Percentiles rank a stretch among this genome's conserved stretches.
phyloP scores from a whole-genome alignment of 2,329 filamentous ascomycete genomes.

The Microdochium paspali region DNA sequence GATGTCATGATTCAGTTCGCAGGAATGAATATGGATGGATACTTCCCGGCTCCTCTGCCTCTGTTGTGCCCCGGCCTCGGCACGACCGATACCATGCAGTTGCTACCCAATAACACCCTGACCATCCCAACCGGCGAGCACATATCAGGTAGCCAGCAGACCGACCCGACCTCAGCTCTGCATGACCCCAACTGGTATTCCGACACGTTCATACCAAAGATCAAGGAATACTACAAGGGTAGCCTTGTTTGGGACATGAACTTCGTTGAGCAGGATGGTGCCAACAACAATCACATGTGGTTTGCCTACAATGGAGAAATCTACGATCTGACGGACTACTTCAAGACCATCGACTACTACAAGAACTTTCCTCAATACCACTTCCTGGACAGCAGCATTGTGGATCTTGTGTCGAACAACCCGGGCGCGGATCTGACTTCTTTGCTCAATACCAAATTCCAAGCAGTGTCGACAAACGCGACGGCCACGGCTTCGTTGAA shows the following conservation, averaged over 20 bases:
- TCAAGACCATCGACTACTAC: slow-evolving; percentile 57
- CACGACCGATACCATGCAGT: slow-evolving; percentile 39
- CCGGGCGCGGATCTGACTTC: slow-evolving; percentile 71
- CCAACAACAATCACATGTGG: slow-evolving; percentile 64
- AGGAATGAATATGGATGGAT: slow-evolving; percentile 71
- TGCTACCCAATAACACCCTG: slow-evolving; percentile 58
- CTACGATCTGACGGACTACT: slow-evolving; percentile 91
- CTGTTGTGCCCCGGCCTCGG: slow-evolving; percentile 68
- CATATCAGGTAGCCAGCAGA: slow-evolving; percentile 53
- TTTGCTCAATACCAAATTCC: slow-evolving; percentile 48
- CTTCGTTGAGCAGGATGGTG: slow-evolving; percentile 55
- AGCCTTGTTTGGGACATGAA: slow-evolving; percentile 63
- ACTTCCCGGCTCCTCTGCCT: slow-evolving; percentile 72
- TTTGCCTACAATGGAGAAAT: slow-evolving; percentile 66
- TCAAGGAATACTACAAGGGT: slow-evolving; percentile 81
- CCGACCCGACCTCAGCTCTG: slow-evolving; percentile 48
- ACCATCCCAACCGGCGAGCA: slow-evolving; percentile 51
- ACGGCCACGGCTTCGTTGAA: slow-evolving; percentile 38
- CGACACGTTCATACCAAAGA: slow-evolving; percentile 62
- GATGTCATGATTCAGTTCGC: slow-evolving; percentile 68
- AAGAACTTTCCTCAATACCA: slow-evolving; percentile 48
- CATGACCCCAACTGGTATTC: slow-evolving; percentile 67
- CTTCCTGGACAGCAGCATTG: slow-evolving; percentile 64
- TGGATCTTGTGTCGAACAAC: slow-evolving; percentile 61
- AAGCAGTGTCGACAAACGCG: slow-evolving; percentile 36